Base-by-base conservation (phyloP, 1,139 yeast species). In the Candida neerlandica region DNA sequence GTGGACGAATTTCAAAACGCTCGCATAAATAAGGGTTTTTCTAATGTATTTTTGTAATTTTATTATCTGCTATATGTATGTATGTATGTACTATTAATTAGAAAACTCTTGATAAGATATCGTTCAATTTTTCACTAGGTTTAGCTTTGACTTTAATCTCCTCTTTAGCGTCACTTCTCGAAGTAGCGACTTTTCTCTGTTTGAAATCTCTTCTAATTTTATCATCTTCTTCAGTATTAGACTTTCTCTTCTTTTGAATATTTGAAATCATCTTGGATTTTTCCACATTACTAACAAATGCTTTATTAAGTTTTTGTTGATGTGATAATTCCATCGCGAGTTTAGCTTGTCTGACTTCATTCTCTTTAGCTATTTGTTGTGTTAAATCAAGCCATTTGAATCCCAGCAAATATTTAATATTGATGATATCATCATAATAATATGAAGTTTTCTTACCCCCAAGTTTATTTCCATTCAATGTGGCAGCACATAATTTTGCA, bases 311-410 rank as follows among this genome's bases (percentile, higher is more conserved):
- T 60, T 89, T 86, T 53, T 85, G 87, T 47, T 96, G 97, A 66
- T 89, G 97, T 1, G 96, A 82, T 42, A 94, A 81, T 66, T 95
- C 98, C 55, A 95, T 80, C 49, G 92, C 85, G 62, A 94, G 75
- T 69, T 89, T 90, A 49, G 94, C 84, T 62, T 90, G 96, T 69
- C 97, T 83, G 41, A 87, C 78, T 65, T 92, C 97, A 57, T 88
- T 86, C 68, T 94, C 99, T 61, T 82, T 83, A 5, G 97, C 92
- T 57, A 94, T 89, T 64, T 94, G 97, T 64, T 89, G 96, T 1
- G 98, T 91, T 62, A 94, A 76, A 61, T 95, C 96, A 52, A 86
- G 78, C 99, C 99, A 94, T 63, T 95, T 94, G 77, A 92, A 95
- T 5, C 94, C 91, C 12, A 91, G 86, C 55, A 94, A 75, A 61